Evolutionary conservation across 805 yeast genomes (phyloP), one percentile per base, ranked within the genome.

Genomic region (Helenozyma baotianmanensis): DNA sequence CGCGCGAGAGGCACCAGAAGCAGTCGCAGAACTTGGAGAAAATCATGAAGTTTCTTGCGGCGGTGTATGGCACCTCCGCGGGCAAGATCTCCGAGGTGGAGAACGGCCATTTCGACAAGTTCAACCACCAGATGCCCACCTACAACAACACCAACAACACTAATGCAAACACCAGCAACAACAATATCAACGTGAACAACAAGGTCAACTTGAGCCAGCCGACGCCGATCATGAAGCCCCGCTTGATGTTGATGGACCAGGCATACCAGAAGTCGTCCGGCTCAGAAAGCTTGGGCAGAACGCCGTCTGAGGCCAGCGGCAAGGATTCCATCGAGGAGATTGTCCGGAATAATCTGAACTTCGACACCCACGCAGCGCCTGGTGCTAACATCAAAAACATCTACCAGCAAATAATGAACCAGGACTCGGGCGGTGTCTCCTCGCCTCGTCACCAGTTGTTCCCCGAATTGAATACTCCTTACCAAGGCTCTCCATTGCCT

Each of bases 11-110:
- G 43, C 85, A 89, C 56, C 77, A 82, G 48, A 72, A 80, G 21
- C 97, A 92, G 54, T 79, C 90, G 25, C 90, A 84, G 42, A 86
- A 96, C 14, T 68, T 92, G 35, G 95, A 88, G 43, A 82, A 85
- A 43, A 90, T 92, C 31, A 61, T 92, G 48, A 76, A 92, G 47
- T 90, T 92, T 45, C 66, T 92, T 49, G 94, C 96, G 2, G 76
- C 89, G 5, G 73, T 90, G 3, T 83, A 82, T 49, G 89, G 89
- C 14, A 65, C 54, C 32, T 73, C 70, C 44, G 76, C 78, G 13
- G 72, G 79, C 15, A 74, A 75, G 43, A 51, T 64, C 8, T 50
- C 63, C 29, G 70, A 64, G 33, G 58, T 58, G 8, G 66, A 54
- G 21, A 43, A 46, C 25, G 36, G 38, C 17, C 35, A 37, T 13